Percentiles rank a stretch among this genome's conserved stretches.
Evolutionary conservation across 208 protist genomes (phyloP).

Genomic region (Acanthamoeba culbertsoni): DNA sequence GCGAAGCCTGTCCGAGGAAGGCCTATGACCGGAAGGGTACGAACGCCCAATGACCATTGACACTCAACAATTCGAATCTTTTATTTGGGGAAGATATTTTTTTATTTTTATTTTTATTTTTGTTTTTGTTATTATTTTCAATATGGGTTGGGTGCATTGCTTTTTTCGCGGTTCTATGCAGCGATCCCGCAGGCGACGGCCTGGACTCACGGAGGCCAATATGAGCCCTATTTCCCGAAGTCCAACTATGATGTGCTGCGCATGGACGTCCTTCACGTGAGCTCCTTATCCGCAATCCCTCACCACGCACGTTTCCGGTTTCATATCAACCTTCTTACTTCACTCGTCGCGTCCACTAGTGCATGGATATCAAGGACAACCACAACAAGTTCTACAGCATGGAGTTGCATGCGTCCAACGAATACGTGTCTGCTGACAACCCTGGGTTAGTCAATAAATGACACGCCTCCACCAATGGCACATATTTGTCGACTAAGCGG

Average conservation of each 20-base stretch:
- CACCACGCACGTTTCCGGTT: background rate
- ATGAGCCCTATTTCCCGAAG: background rate
- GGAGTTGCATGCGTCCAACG: constrained; percentile 20
- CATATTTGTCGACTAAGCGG: no score
- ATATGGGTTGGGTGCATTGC: no score
- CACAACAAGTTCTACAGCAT: constrained; percentile 58
- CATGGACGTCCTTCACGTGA: constrained; percentile 19
- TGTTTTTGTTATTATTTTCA: no score
- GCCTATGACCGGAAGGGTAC: no score
- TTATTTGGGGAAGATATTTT: no score
- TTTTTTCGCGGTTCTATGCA: no score
- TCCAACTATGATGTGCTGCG: constrained; percentile 7
- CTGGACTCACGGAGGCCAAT: background rate
- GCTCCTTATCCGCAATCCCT: background rate
- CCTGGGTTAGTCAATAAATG: no score
- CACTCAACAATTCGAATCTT: no score
- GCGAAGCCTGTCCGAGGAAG: no score
- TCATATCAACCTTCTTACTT: background rate
- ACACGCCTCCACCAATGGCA: no score
- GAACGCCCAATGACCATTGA: no score
- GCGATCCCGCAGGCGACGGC: background rate
- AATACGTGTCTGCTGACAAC: background rate
- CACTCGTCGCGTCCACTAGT: background rate
- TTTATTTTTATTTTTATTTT: no score
- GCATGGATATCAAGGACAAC: constrained; percentile 46